Evolutionary conservation across 2,329 filamentous ascomycete species (phyloP), one percentile per base, ranked within the genome.

Genomic region (Emmonsia crescens): DNA sequence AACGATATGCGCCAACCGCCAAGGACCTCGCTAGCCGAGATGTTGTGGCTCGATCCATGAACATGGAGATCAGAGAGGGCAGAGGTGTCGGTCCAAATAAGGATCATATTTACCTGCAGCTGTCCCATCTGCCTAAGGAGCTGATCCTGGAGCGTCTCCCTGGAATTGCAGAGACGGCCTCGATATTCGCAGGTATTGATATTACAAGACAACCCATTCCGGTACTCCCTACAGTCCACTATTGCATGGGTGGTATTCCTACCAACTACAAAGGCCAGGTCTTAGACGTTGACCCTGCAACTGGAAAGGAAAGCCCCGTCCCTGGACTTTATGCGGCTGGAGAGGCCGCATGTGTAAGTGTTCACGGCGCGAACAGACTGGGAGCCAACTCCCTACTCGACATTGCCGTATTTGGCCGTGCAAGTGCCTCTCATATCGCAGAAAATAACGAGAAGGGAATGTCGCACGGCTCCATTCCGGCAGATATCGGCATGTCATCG

Each of bases 241-340:
- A 96, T 83, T 94, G 94, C 82, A 95, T 95, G 91, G 91, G 91
- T 75, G 91, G 91, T 80, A 94, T 96, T 66, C 91, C 91, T 49
- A 95, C 91, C 65, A 89, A 89, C 71, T 95, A 94, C 82, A 94
- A 89, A 65, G 91, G 91, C 73, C 89, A 96, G 78, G 91, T 95
- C 63, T 79, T 96, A 65, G 92, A 89, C n/a, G 81, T 93, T 48
- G 89, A 93, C 67, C 10, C 60, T 19, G 84, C 86, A 69, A 74
- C 83, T 63, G 90, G 90, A 67, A 84, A 92, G 62, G 91, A 95
- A 78, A 82, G 91, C 80, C 82, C 93, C 66, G 91, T 96, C 19
- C 89, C 89, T 61, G 91, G 91, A 74, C 84, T 96, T 63, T 95
- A 91, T 74, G 91, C 91, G 69, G 93, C 89, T 67, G 91, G 91